Evolutionary conservation across 225 moss, liverwort and hornwort species (phyloP).

Genomic region (Takakia lepidozioides): DNA sequence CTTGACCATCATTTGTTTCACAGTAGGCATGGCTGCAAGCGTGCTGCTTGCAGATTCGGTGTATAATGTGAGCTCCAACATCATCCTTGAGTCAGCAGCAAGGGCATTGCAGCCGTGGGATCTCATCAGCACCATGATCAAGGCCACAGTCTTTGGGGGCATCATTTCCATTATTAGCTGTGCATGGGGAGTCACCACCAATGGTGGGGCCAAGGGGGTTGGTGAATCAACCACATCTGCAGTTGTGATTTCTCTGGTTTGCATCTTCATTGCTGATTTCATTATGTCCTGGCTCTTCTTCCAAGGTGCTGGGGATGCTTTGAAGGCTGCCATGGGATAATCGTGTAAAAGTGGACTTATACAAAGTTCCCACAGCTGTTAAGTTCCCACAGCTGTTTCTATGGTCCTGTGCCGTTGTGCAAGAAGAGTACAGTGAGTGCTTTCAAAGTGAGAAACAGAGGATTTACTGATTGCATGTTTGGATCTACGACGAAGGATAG

Average conservation of each 20-base stretch:
- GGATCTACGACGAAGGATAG: too few relatives aligned
- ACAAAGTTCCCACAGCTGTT: too few relatives aligned
- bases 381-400: too few relatives aligned
- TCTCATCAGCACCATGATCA: constrained; percentile 90
- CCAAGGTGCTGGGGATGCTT: constrained; percentile 95
- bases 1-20: constrained; percentile 92
- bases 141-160: constrained; percentile 85
- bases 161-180: constrained; percentile 99
- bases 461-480: too few relatives aligned
- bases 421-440: too few relatives aligned
- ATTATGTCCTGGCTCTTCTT: constrained; percentile 93
- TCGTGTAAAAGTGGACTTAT: too few relatives aligned
- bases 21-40: constrained; percentile 94
- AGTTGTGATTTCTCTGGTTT: constrained; percentile 96
- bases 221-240: constrained; percentile 99
- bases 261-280: constrained; percentile 99
- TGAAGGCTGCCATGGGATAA: constrained; percentile 99
- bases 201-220: constrained; percentile 96
- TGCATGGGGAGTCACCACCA: constrained; percentile 93
- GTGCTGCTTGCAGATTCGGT: constrained; percentile 95
- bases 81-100: constrained; percentile 94
- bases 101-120: constrained; percentile 99
- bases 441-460: too few relatives aligned
- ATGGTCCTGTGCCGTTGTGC: too few relatives aligned
- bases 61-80: constrained; percentile 95